Evolutionary conservation across 2,329 filamentous ascomycete species (phyloP).

Genomic region (Hypoxylon rubiginosum): DNA sequence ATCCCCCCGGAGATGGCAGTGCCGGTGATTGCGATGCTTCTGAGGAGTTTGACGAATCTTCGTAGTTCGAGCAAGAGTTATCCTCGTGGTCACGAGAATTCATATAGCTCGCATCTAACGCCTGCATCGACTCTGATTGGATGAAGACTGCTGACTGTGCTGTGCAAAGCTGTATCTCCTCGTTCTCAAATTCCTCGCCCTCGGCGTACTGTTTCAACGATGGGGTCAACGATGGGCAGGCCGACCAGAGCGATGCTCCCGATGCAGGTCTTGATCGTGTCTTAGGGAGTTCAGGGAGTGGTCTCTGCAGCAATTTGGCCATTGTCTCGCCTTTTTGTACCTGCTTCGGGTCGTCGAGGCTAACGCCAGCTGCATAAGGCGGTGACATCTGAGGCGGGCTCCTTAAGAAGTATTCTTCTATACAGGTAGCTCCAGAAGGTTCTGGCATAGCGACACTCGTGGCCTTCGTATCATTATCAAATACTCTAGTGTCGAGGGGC

Average conservation of each 20-base stretch:
- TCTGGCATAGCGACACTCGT: conserved; percentile 19
- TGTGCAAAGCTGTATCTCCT: conserved; percentile 48
- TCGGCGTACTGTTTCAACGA: conserved; percentile 51
- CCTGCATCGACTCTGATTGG: conserved; percentile 48
- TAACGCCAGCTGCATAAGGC: neutral
- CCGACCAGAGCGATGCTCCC: conserved; percentile 48
- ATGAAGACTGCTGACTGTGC: conserved; percentile 46
- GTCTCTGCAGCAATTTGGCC: conserved; percentile 42
- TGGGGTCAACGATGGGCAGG: conserved; percentile 52
- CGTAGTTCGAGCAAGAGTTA: conserved; percentile 50
- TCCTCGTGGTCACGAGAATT: conserved; percentile 36
- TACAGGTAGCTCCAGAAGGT: neutral
- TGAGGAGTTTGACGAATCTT: conserved; percentile 46
- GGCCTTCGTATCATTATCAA: conserved; percentile 20
- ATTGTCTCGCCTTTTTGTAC: conserved; percentile 8
- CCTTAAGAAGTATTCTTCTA: conserved; percentile 37
- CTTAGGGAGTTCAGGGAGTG: conserved; percentile 49
- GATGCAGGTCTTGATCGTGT: conserved; percentile 45
- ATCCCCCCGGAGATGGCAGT: conserved; percentile 48
- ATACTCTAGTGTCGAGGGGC: conserved; percentile 30
- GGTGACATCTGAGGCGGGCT: conserved; percentile 35
- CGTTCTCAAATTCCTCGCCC: conserved; percentile 51
- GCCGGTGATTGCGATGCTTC: conserved; percentile 43
- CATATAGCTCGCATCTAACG: conserved; percentile 40
- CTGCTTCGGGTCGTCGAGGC: conserved; percentile 10